Evolutionary conservation across 805 yeast species (phyloP).

Genomic region (Cyberlindnera mrakii): DNA sequence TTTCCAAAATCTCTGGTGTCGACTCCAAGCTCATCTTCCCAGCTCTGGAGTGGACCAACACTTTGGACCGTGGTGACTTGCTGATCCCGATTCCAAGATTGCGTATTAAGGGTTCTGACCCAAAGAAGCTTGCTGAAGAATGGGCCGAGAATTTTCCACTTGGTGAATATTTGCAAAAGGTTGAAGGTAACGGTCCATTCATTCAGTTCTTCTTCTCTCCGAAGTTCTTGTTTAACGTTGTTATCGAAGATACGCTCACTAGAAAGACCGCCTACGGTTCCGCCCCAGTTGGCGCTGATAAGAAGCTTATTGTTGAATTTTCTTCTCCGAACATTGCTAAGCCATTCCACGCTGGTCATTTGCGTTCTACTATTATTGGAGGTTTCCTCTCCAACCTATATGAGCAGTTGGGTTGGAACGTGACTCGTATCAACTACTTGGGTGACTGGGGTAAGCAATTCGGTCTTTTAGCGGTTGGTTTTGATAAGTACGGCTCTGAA

Average conservation of each 20-base stretch:
- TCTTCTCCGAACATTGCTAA: slow-evolving; percentile 98
- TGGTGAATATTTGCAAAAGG: slow-evolving; percentile 62
- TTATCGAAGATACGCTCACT: slow-evolving; percentile 61
- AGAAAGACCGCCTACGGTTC: slow-evolving; percentile 63
- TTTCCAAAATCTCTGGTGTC: slow-evolving; percentile 68
- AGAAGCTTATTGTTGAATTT: slow-evolving; percentile 77
- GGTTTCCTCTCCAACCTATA: slow-evolving; percentile 88
- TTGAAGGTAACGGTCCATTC: slow-evolving; percentile 83
- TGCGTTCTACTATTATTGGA: slow-evolving; percentile 96
- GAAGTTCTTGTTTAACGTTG: slow-evolving; percentile 56
- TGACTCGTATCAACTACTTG: slow-evolving; percentile 82
- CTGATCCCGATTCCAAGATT: slow-evolving; percentile 90
- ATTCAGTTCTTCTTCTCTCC: slow-evolving; percentile 83
- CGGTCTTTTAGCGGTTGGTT: slow-evolving; percentile 93
- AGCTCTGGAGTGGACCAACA: slow-evolving; percentile 82
- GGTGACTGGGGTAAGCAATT: slow-evolving; percentile 99
- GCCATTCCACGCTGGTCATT: slow-evolving; percentile 99
- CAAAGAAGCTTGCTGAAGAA: slow-evolving; percentile 65
- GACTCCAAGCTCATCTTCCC: slow-evolving; percentile 65
- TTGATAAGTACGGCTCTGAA: slow-evolving; percentile 76
- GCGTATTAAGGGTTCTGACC: slow-evolving; percentile 75
- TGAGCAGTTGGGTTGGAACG: slow-evolving; percentile 91
- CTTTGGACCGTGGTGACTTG: slow-evolving; percentile 88
- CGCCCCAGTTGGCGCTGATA: slow-evolving; percentile 64
- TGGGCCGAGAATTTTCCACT: slow-evolving; percentile 76